phyloP scores from a whole-genome alignment of 2,329 filamentous ascomycete species.

The Venturia pyrina region DNA sequence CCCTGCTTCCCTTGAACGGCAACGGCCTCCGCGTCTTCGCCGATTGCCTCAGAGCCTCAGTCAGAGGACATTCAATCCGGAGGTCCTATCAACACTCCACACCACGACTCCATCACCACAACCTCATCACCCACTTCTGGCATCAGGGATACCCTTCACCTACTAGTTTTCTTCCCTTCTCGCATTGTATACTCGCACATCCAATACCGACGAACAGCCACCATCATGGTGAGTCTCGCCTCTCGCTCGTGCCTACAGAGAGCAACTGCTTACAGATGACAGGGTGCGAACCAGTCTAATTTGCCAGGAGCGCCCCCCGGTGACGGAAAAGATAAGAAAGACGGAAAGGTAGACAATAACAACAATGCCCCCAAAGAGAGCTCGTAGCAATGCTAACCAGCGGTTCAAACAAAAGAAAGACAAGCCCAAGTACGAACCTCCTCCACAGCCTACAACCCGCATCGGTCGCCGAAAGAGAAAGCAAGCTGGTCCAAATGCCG shows the following conservation, averaged over 20 bases:
- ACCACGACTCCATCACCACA: neutral
- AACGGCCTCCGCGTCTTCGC: neutral
- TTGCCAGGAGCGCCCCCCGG: slow-evolving; percentile 60
- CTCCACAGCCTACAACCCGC: slow-evolving; percentile 90
- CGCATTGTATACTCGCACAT: neutral
- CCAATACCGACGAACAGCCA: neutral
- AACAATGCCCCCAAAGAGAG: neutral
- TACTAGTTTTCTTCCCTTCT: neutral
- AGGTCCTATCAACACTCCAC: neutral
- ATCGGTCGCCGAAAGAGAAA: slow-evolving; percentile 99
- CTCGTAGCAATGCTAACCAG: neutral
- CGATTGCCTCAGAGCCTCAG: neutral
- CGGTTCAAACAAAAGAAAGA: slow-evolving; percentile 60
- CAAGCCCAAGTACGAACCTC: slow-evolving; percentile 99
- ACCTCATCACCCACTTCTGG: neutral
- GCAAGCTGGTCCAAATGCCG: slow-evolving; percentile 82
- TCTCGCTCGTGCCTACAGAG: neutral
- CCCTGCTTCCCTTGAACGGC: too few species aligned
- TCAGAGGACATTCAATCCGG: neutral
- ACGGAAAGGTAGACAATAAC: slow-evolving; percentile 30
- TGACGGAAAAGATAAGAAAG: slow-evolving; percentile 90
- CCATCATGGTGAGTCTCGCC: slow-evolving; percentile 2
- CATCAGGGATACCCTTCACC: neutral
- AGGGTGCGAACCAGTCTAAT: slow-evolving; percentile 82
- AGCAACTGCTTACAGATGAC: slow-evolving; percentile 13